These are phyloP conservation scores for Monilinia laxa DNA, from an alignment of 2,329 filamentous ascomycete genomes.

Conservation along the genomic window DNA sequence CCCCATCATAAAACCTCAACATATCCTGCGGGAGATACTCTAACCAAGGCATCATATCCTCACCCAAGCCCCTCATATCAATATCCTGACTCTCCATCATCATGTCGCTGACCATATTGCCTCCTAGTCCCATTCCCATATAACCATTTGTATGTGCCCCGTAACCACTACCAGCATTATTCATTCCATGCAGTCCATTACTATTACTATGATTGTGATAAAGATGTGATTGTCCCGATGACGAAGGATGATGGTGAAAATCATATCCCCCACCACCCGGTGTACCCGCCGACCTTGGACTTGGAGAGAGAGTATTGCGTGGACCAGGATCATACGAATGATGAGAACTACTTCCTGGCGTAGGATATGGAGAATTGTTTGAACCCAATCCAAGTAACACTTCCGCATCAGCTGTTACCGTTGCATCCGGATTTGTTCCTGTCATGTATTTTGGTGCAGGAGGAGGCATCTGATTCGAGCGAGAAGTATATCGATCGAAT, in stretches of 20 bases:
- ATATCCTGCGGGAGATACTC: constrained; percentile 71
- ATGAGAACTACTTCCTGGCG: constrained; percentile 24
- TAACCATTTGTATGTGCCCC: constrained; percentile 25
- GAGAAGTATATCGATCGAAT: constrained; percentile 28
- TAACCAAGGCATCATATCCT: constrained; percentile 73
- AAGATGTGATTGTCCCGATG: background rate
- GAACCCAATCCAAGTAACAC: constrained; percentile 50
- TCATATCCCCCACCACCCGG: background rate
- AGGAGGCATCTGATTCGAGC: constrained; percentile 34
- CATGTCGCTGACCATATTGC: constrained; percentile 46
- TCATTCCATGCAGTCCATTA: constrained; percentile 14
- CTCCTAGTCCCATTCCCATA: constrained; percentile 37
- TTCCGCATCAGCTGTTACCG: constrained; percentile 47
- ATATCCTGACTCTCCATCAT: constrained; percentile 77
- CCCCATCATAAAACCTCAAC: constrained; percentile 52
- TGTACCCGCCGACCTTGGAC: background rate
- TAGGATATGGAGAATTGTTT: constrained; percentile 44
- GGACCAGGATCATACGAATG: constrained; percentile 26
- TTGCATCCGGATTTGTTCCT: constrained; percentile 37
- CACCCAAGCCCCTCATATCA: constrained; percentile 67
- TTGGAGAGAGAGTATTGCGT: constrained; percentile 18
- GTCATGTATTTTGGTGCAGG: constrained; percentile 40
- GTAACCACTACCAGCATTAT: constrained; percentile 21
- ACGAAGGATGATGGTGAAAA: background rate
- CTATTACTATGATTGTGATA: constrained; percentile 11